phyloP scores from a whole-genome alignment of 148 eudicot genomes.

The Rhododendron kiyosumense region DNA sequence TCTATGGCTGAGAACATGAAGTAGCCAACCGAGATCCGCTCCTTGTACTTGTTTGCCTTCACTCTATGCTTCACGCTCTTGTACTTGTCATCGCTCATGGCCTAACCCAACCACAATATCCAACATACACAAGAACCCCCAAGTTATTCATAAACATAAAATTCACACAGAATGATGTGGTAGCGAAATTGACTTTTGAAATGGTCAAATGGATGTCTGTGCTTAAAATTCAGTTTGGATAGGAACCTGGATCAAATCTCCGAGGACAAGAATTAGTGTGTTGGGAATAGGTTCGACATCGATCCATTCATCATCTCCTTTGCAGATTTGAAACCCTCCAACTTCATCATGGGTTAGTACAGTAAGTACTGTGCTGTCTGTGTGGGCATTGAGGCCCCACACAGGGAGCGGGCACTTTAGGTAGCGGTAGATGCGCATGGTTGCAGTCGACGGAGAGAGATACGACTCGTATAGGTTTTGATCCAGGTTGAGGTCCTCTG shows the following conservation, averaged over 20 bases:
- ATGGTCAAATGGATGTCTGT: too few species aligned
- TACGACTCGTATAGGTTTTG: background rate
- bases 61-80: slow-evolving; percentile 73
- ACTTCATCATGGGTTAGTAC: slow-evolving; percentile 56
- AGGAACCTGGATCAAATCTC: slow-evolving; percentile 77
- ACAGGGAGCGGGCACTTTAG: background rate
- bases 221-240: background rate
- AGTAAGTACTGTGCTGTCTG: slow-evolving; percentile 69
- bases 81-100: slow-evolving; percentile 61
- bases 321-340: slow-evolving; percentile 61
- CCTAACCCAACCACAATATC: slow-evolving; percentile 26
- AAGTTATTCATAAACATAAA: too few species aligned
- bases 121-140: background rate
- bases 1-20: slow-evolving; percentile 60
- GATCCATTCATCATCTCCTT: slow-evolving; percentile 53
- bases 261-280: slow-evolving; percentile 62
- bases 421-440: background rate
- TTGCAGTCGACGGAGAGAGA: background rate
- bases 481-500: slow-evolving; percentile 18
- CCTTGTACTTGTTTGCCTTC: slow-evolving; percentile 39
- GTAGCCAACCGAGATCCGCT: slow-evolving; percentile 66
- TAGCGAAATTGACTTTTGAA: too few species aligned
- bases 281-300: slow-evolving; percentile 40
- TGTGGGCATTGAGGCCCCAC: slow-evolving; percentile 50
- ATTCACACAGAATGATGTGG: too few species aligned